Base-by-base conservation (phyloP, 768 basidiomycete species). In the Suillus sp. region DNA sequence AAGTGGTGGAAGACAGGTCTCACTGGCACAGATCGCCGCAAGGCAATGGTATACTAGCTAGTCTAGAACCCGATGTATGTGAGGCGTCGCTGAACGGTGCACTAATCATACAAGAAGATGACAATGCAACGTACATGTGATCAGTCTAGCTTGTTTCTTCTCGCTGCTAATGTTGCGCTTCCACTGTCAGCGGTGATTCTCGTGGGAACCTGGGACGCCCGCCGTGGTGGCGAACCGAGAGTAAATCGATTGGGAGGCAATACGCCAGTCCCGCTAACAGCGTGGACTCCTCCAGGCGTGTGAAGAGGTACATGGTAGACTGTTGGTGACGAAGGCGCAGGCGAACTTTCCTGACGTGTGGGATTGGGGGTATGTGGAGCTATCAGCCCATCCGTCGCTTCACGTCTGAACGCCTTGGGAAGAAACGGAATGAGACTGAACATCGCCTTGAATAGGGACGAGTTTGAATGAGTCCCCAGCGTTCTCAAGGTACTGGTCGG, bases 401-500 rank as follows among this genome's bases (percentile, higher is more conserved):
- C 79, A 58, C 77, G 79, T n/a, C 84, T 77, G 25, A 78, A 72
- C 11, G 78, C 55, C 47, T 78, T 78, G 11, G 84, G 78, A 22
- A 84, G 81, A 66, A 83, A 76, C 55, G 77, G 75, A 74, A 80
- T 64, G 47, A 72, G 61, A 20, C 82, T 83, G 66, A 88, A 81
- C 54, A 91, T 77, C 14, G 88, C 85, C 63, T 89, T 87, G 71
- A 92, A 85, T 22, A 93, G 80, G 10, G 91, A 92, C 1, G 84
- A 79, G 11, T 84, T 81, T n/a, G 83, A 80, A 53, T 71, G 80
- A 37, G 79, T 77, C 48, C 57, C 16, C 45, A 78, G 76, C 16
- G 77, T 62, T 55, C 64, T 57, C 0, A 66, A 54, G 73, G 67
- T 54, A 25, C 67, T 13, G 3, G 71, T 63, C 8, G 76, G 70